Base-by-base conservation (phyloP, 129 eudicot species). In the Helichrysum umbraculigerum region DNA sequence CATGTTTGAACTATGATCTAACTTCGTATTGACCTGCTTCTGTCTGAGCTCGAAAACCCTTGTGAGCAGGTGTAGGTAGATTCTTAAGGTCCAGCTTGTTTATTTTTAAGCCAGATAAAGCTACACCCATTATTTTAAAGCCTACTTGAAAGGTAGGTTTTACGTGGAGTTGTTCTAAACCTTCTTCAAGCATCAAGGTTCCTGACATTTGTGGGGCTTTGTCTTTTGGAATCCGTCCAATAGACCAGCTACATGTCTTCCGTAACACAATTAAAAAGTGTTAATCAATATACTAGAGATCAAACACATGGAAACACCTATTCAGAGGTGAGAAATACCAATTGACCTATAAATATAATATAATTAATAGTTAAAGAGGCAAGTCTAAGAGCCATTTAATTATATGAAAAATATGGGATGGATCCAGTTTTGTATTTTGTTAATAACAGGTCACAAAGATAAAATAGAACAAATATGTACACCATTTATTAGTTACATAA, bases 221-320 rank as follows among this genome's bases (percentile, higher is more conserved):
- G 76, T 94, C 93, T 81, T 88, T 90, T 4, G 98, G 98, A 54
- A 93, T 85, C 65, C 85, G 73, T 25, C 96, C 98, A 50, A 93
- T 88, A 32, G 88, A 87, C 98, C 98, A 93, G 60, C 85, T 87
- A 81, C 97, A 94, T 4, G 88, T 91, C 97, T 93, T 91, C 51
- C 82, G 57, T 65, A 68, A 56, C 34, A 66, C 30, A 25, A 20
- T 54, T 10, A 37, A 47, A 71, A 59, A 35, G 35, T 8, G 34
- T 39, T 61, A 10, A 29, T 2, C 15, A 30, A 3, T 15, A 66
- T 12, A 7, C 14, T 5, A 1, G 16, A 15, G 70, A 33, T 34
- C 70, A 34, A 16, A 33, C 15, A 7, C 25, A 34, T 66, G 0
- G 14, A 66, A 20, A 66, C 50, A 34, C 10, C 35, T 9, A 14